These are phyloP conservation scores for Aspergillus steynii DNA, from an alignment of 495 filamentous ascomycete genomes.

Conservation along the genomic window DNA sequence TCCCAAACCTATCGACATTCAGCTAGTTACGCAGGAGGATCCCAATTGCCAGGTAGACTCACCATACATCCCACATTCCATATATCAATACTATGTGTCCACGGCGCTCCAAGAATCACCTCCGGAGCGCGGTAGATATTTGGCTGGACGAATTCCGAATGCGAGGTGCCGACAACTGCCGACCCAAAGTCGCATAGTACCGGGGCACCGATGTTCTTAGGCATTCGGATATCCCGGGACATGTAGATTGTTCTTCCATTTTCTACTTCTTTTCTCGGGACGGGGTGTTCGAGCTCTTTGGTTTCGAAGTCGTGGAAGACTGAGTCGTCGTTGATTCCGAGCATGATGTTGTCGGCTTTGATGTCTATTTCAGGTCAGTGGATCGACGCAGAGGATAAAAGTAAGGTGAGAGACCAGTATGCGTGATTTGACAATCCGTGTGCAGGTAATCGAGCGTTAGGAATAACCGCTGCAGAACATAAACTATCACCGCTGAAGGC, in stretches of 20 bases:
- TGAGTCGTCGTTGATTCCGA: conserved; percentile 33
- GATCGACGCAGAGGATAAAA: background rate
- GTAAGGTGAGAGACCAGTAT: conserved; percentile 27
- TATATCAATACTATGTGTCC: conserved; percentile 44
- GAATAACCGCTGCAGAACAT: conserved; percentile 33
- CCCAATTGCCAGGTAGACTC: conserved; percentile 5
- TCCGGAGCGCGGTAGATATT: conserved; percentile 46
- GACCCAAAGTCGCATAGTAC: conserved; percentile 34
- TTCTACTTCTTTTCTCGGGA: conserved; percentile 20
- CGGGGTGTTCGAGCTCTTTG: conserved; percentile 27
- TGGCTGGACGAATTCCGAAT: conserved; percentile 32
- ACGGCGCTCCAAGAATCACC: conserved; percentile 37
- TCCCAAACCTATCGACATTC: conserved; percentile 33
- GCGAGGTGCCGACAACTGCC: conserved; percentile 16
- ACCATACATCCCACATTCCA: conserved; percentile 49
- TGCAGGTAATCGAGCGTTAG: conserved; percentile 45
- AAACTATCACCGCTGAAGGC: background rate
- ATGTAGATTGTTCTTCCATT: conserved; percentile 31
- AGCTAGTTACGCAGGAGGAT: background rate
- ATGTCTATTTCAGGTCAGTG: conserved; percentile 25
- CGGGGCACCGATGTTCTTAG: conserved; percentile 16
- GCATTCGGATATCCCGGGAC: conserved; percentile 23
- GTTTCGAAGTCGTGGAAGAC: conserved; percentile 26
- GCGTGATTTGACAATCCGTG: conserved; percentile 48
- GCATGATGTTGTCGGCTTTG: conserved; percentile 38